Conservation (phyloP, 441 rosid species). For the Eutrema salsugineum region DNA sequence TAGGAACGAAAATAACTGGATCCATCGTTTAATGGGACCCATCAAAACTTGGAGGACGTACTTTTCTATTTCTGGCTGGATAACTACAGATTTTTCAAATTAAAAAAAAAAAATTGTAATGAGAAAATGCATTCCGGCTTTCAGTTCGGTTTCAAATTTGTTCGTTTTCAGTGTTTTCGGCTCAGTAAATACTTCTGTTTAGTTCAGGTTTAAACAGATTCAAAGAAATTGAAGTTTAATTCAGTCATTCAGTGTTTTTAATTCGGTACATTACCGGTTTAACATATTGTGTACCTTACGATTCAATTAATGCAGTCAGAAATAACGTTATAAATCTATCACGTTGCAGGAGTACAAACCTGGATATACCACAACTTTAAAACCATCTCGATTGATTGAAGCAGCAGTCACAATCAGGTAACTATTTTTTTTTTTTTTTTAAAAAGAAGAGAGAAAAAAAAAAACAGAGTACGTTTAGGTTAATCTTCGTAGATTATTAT, state of each 20-base stretch:
- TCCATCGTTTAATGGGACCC: slow-evolving; percentile 22
- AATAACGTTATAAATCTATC: background rate
- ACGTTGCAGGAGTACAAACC: slow-evolving; percentile 41
- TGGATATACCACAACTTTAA: slow-evolving; percentile 59
- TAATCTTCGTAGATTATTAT: background rate
- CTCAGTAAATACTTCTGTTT: background rate
- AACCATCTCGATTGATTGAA: slow-evolving; percentile 48
- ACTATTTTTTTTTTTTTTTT: background rate
- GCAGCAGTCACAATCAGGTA: slow-evolving; percentile 53
- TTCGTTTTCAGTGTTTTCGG: background rate
- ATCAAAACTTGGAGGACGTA: background rate
- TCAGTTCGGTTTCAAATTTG: background rate
- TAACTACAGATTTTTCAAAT: background rate
- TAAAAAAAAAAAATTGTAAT: background rate
- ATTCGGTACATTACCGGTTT: background rate
- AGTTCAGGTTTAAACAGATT: background rate
- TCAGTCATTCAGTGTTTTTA: no score
- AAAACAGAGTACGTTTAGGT: background rate
- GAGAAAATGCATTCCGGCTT: background rate
- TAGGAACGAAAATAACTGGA: slow-evolving; percentile 15
- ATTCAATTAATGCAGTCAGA: background rate
- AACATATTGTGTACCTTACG: background rate
- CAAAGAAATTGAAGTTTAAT: background rate
- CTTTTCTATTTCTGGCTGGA: background rate
- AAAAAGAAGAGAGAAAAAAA: background rate